Conservation (phyloP, 148 eudicot genomes). For the Silene conica region DNA sequence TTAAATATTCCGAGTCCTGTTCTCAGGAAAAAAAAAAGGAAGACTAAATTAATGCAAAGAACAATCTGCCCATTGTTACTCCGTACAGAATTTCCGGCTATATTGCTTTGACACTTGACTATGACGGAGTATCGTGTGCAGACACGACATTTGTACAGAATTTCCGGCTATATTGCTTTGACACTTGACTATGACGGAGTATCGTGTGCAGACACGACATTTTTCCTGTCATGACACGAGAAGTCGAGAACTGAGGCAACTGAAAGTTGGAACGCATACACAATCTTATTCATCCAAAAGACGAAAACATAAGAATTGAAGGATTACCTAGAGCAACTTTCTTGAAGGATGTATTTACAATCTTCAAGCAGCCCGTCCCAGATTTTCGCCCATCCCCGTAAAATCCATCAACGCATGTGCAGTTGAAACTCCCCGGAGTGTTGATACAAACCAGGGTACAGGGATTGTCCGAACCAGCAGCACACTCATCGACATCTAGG, state of each 20-base stretch:
- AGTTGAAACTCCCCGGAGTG: conserved; percentile 27
- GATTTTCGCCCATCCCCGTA: conserved; percentile 31
- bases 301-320: not conserved
- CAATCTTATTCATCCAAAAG: not conserved
- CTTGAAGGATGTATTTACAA: conserved; percentile 7
- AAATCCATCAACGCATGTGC: conserved; percentile 33
- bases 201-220: not conserved
- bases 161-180: not conserved
- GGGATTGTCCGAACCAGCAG: conserved; percentile 21
- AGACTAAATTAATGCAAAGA: not conserved
- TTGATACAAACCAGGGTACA: conserved; percentile 27
- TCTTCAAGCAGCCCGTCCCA: conserved; percentile 22
- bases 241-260: not conserved
- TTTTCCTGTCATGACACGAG: no score
- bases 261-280: not conserved
- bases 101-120: not conserved
- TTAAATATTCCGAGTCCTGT: conserved; percentile 24
- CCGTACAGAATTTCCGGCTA: not conserved
- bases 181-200: not conserved
- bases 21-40: not conserved
- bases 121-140: not conserved
- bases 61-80: not conserved
- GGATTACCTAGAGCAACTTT: conserved; percentile 28
- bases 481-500: conserved; percentile 38
- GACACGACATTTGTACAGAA: not conserved